These are phyloP conservation scores for Globisporangium heterothallicum DNA, from an alignment of 352 stramenopile species.

Conservation along the genomic window DNA sequence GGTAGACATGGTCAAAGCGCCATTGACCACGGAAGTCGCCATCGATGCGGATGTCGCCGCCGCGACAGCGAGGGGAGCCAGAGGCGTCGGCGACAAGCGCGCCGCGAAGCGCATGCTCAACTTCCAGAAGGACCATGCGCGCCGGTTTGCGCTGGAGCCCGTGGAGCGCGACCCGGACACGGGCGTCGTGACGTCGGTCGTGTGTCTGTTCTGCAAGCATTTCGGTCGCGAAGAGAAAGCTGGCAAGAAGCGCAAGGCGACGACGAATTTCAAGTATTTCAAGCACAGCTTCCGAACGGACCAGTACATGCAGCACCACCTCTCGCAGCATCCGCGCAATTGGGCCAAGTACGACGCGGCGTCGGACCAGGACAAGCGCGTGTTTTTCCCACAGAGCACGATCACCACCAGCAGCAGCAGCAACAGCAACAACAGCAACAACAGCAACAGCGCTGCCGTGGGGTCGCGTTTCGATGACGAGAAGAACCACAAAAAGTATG, in stretches of 20 bases:
- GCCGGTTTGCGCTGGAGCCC: slow-evolving; percentile 47
- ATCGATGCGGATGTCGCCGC: not conserved
- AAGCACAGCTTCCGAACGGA: slow-evolving; percentile 58
- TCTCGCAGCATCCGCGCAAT: slow-evolving; percentile 40
- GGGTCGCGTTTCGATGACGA: not conserved
- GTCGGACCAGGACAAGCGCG: slow-evolving; percentile 33
- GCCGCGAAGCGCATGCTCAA: not conserved
- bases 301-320: slow-evolving; percentile 67
- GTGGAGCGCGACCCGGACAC: slow-evolving; percentile 37
- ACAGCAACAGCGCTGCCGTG: not conserved
- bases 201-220: slow-evolving; percentile 64
- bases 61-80: not conserved
- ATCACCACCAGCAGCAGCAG: not conserved
- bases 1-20: no score
- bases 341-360: slow-evolving; percentile 44
- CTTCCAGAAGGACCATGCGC: slow-evolving; percentile 44
- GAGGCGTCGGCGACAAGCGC: not conserved
- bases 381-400: slow-evolving; percentile 36
- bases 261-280: slow-evolving; percentile 67
- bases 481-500: not conserved
- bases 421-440: not conserved
- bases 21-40: not conserved
- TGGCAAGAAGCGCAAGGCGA: slow-evolving; percentile 47
- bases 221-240: slow-evolving; percentile 53
- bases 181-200: slow-evolving; percentile 36